A percentile compares a stretch with the other conserved stretches of the same genome.
Evolutionary conservation across 768 basidiomycete species (phyloP).

Genomic region (Phylloporus rhodoxanthus): DNA sequence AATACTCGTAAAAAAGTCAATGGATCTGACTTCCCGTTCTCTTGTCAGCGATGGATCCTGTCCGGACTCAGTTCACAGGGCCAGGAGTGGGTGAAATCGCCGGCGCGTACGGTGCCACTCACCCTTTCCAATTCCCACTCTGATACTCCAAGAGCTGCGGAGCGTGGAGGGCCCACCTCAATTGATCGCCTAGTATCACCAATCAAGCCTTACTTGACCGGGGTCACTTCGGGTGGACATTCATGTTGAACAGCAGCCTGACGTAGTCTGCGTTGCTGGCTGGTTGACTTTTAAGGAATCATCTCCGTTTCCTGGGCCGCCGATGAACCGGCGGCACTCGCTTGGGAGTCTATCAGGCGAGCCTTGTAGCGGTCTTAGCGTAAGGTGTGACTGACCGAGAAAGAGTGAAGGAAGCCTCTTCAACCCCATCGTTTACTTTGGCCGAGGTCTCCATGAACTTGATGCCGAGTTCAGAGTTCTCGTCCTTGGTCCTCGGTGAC

Average conservation of each 20-base stretch:
- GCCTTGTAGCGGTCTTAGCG: neutral
- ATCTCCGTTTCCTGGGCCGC: conserved; percentile 36
- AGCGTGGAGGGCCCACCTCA: neutral
- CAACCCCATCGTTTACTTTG: conserved; percentile 94
- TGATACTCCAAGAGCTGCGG: conserved; percentile 3
- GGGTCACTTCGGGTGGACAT: conserved; percentile 5
- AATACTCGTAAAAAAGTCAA: conserved; percentile 17
- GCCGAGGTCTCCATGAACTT: conserved; percentile 97
- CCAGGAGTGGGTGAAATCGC: conserved; percentile 30
- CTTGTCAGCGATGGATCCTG: conserved; percentile 16
- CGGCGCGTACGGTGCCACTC: conserved; percentile 52
- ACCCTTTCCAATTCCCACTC: conserved; percentile 30
- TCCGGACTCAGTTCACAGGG: conserved; percentile 26
- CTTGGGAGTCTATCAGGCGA: too few relatives aligned
- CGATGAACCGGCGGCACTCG: too few relatives aligned
- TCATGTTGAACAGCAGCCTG: conserved; percentile 53
- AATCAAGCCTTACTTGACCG: conserved; percentile 23
- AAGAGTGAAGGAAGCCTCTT: conserved; percentile 96
- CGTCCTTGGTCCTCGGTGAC: conserved; percentile 90
- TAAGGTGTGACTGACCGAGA: conserved; percentile 62
- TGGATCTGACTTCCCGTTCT: conserved; percentile 22
- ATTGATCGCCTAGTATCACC: conserved; percentile 21
- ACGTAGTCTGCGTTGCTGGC: conserved; percentile 33
- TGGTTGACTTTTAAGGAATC: conserved; percentile 62
- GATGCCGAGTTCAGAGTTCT: conserved; percentile 87